Evolutionary conservation across 1,284 basidiomycete genomes (phyloP), one percentile per base, ranked within the genome.

Genomic region (Meripilus lineatus): DNA sequence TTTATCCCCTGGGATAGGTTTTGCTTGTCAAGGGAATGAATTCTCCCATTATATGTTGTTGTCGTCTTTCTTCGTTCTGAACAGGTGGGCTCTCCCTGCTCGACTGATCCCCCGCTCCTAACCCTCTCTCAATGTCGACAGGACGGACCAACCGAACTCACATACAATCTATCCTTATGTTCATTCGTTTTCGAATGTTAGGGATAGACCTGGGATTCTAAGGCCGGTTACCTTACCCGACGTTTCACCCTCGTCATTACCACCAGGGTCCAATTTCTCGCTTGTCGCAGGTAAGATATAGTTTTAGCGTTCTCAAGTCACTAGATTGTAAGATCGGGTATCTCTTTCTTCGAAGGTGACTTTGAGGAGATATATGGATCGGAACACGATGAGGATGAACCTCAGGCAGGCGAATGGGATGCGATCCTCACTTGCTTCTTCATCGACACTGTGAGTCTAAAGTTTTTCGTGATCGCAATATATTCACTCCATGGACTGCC

Each of bases 341-440:
- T n/a, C 24, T 22, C n/a, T 39, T 2, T 20, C 23, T 26, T 17
- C 25, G 7, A 46, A 86, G 85, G 93, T 26, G 93, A 96, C 57
- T 96, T 95, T 57, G 85, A 93, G 57, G 93, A 96, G 58, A 82
- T 96, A 6, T 97, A 95, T 57, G 88, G 88, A 1, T 66, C 68
- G 7, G 64, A 66, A 21, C 58, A 74, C 32, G 69, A 68, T 4
- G 66, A 68, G 17, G 51, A 45, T 17, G 81, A 81, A 50, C 76
- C 81, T 6, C 88, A 93, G 42, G 64, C 74, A 15, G 87, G 82
- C 13, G 66, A 81, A 50, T 99, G 92, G 91, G 81, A 94, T 54
- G 89, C 87, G 0, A 77, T 99, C 10, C 66, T 96, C 49, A 99
- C 95, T 0, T 98, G 93, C 63, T 99, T 97, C 75, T 99, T 99